Conservation (phyloP, 1,139 yeast genomes). For the Zygoascus meyerae region DNA sequence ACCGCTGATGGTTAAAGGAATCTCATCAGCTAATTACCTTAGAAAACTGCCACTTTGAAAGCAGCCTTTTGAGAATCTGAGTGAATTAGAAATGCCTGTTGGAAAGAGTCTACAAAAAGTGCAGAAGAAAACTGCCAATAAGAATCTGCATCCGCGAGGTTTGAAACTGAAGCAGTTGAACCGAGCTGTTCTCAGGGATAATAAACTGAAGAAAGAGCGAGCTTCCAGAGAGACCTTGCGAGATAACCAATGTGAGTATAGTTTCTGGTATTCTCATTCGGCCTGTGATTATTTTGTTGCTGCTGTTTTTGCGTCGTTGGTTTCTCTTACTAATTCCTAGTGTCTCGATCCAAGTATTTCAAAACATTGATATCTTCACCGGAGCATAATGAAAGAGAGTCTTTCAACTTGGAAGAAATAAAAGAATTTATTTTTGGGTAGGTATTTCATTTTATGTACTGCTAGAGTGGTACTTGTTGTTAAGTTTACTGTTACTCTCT, state of each 20-base stretch:
- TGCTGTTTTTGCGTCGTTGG: too few relatives aligned
- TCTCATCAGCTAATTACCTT: neutral
- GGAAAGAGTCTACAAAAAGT: conserved; percentile 71
- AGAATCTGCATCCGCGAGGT: conserved; percentile 74
- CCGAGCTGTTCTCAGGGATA: conserved; percentile 80
- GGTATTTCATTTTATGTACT: neutral
- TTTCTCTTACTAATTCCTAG: conserved; percentile 8
- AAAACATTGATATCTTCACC: conserved; percentile 48
- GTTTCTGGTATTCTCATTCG: too few relatives aligned
- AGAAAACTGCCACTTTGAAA: too few relatives aligned
- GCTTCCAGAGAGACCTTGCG: conserved; percentile 55
- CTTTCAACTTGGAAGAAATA: conserved; percentile 53
- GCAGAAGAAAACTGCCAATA: conserved; percentile 57
- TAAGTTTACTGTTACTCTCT: too few relatives aligned
- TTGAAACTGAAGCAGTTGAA: conserved; percentile 79
- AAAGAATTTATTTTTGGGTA: conserved; percentile 43
- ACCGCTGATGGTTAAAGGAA: too few relatives aligned
- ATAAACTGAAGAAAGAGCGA: conserved; percentile 57
- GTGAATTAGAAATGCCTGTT: conserved; percentile 56
- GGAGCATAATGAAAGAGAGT: conserved; percentile 29
- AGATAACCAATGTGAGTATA: conserved; percentile 30
- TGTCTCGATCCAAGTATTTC: conserved; percentile 52
- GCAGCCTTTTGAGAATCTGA: neutral
- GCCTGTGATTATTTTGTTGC: too few relatives aligned
- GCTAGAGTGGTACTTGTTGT: too few relatives aligned